Evolutionary conservation across 139 green algal species (phyloP).

Genomic region (Monoraphidium neglectum): DNA sequence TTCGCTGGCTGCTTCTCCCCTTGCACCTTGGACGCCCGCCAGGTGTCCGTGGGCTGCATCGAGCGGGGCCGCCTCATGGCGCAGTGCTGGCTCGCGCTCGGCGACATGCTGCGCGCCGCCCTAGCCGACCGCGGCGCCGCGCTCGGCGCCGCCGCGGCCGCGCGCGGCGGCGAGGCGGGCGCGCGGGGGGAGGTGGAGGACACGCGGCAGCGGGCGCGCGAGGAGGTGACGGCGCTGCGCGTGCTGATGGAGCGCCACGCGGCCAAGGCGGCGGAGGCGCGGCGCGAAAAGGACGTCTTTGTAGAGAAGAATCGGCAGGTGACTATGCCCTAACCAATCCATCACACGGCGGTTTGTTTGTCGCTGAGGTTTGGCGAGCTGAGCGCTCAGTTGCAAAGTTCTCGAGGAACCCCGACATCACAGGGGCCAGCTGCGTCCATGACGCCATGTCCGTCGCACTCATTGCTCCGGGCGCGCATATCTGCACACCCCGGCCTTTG

Average conservation of each 20-base stretch:
- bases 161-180: neutral
- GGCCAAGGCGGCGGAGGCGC: slow-evolving; percentile 9
- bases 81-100: slow-evolving; percentile 38
- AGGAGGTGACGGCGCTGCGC: slow-evolving; percentile 21
- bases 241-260: slow-evolving; percentile 19
- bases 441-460: too few species aligned
- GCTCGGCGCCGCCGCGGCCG: neutral
- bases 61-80: slow-evolving; percentile 44
- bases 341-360: too few species aligned
- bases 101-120: slow-evolving; percentile 27
- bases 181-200: neutral
- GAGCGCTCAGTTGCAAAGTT: too few species aligned
- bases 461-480: too few species aligned
- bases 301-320: slow-evolving; percentile 17
- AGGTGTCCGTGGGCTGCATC: slow-evolving; percentile 41
- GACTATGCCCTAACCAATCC: too few species aligned
- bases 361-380: too few species aligned
- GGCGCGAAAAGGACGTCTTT: slow-evolving; percentile 4
- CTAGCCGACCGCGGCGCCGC: slow-evolving; percentile 32
- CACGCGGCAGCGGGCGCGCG: slow-evolving; percentile 12
- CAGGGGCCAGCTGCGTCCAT: too few species aligned
- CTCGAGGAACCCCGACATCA: too few species aligned
- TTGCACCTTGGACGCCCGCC: slow-evolving; percentile 8
- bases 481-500: too few species aligned
- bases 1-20: too few species aligned